Evolutionary conservation across 2,329 filamentous ascomycete genomes (phyloP).

Genomic region (Delphinella strobiligena): DNA sequence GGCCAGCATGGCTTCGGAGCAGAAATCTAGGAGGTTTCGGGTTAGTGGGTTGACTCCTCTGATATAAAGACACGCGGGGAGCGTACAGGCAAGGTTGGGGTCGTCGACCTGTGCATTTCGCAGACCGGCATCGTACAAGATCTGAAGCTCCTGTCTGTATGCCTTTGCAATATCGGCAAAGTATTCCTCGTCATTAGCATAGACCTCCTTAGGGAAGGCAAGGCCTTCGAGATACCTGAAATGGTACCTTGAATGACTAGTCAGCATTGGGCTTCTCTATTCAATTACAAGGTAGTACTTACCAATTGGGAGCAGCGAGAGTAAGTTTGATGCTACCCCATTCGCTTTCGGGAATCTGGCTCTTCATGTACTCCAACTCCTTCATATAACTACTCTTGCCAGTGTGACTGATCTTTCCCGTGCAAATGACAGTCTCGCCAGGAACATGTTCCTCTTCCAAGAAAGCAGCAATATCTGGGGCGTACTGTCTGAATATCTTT

Average conservation of each 20-base stretch:
- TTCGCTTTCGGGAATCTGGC: conserved; percentile 42
- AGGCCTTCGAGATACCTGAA: conserved; percentile 42
- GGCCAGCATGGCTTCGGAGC: conserved; percentile 54
- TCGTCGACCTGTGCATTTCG: conserved; percentile 32
- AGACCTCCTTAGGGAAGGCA: conserved; percentile 28
- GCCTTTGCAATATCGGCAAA: conserved; percentile 29
- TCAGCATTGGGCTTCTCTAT: too few species aligned
- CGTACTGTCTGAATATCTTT: conserved; percentile 44
- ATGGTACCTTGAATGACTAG: too few species aligned
- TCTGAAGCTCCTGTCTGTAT: conserved; percentile 28
- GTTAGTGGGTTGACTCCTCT: too few species aligned
- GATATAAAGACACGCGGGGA: background rate
- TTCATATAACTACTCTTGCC: conserved; percentile 39
- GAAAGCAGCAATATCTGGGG: conserved; percentile 48
- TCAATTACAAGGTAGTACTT: too few species aligned
- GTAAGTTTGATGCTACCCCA: conserved; percentile 57
- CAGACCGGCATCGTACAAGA: conserved; percentile 25
- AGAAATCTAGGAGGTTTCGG: conserved; percentile 34
- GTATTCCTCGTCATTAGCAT: conserved; percentile 29
- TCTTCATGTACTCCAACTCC: conserved; percentile 46
- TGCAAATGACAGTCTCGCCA: conserved; percentile 41
- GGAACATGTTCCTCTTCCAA: conserved; percentile 42
- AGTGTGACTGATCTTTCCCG: conserved; percentile 41
- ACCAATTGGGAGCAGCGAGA: conserved; percentile 53
- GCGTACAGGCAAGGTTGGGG: conserved; percentile 27